Base-by-base conservation (phyloP, 805 yeast species). In the Lipomyces mesembrius region DNA sequence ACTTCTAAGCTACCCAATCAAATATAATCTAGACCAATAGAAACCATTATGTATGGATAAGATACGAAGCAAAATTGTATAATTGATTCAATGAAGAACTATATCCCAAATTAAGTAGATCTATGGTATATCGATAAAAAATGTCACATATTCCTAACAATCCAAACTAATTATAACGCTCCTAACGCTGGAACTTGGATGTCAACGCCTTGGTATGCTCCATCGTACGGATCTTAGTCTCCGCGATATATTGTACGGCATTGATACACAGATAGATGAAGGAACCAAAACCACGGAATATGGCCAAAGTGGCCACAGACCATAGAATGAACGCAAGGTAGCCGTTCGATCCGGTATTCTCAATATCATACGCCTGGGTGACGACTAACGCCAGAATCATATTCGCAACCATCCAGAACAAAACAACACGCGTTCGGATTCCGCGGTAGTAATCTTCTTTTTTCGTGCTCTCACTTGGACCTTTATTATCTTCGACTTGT, bases 401-500 rank as follows among this genome's bases (percentile, higher is more conserved):
- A 77, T 95, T 95, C 34, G 90, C 82, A 59, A 93, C 82, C 83
- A 95, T 85, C 99, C 99, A 95, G n/a, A 87, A 79, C 74, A 95
- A 84, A n/a, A 95, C 99, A 61, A 95, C 97, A 72, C 95, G 85
- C 0, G 99, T 91, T 80, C 99, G 87, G 27, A 95, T 89, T 76
- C 94, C 97, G 75, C 97, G 87, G 76, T 95, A 96, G 77, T 95
- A 94, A 77, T 95, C 99, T 72, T 91, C 92, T 51, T 75, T 74
- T 49, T 75, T 66, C 7, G 77, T 75, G 25, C 76, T 78, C 20
- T 80, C 80, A 49, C 81, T 79, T 6, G 79, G 78, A 4, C 62
- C 63, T 8, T 74, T 76, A 43, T 80, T 79, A 14, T 34, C 57
- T 3, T 49, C 65, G 43, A 20, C 69, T 29, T 12, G 79, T 80